Evolutionary conservation across 305 asterid genomes (phyloP), one percentile per base, ranked within the genome.

Genomic region (Striga hermonthica): DNA sequence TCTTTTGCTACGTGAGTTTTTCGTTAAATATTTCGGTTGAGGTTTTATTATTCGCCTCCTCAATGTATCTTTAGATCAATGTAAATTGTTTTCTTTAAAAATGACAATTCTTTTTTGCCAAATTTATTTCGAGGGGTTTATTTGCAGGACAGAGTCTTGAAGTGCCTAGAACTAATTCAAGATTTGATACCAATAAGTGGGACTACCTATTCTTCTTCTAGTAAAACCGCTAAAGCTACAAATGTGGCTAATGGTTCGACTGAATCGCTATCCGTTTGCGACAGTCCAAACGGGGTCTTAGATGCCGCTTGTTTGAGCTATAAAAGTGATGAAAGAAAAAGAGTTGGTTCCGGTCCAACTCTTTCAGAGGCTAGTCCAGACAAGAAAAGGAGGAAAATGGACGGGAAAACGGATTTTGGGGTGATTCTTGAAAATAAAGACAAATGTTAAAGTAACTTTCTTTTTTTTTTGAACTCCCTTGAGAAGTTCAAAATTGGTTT

Each of bases 131-230:
- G 43, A 13, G 43, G 31, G 11, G 28, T 36, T 58, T 58, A 28
- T 36, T 65, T 82, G 81, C 88, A 90, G 95, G 88, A 72, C 2
- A 81, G 73, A 43, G 91, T 87, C 68, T 10, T 76, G 79, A 82
- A 79, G 66, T 90, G 97, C 72, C 11, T 85, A 8, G 84, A 76
- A 44, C 41, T 84, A 73, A 74, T 85, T 53, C 74, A 80, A 71
- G 82, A 79, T 74, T 68, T 84, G 82, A 73, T 77, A 71, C 63
- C 82, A 67, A 65, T 39, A 54, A 55, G 76, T 45, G 77, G 70
- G 72, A 45, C 69, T 40, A 44, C 37, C 14, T 10, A 53, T 28
- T 28, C 59, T 54, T 54, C 37, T 53, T 22, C 37, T 54, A 54
- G 14, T 22, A 54, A 10, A 3, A 54, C 59, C 14, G 31, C 59